Base-by-base conservation (phyloP, 768 basidiomycete species). In the Exsudoporus frostii region DNA sequence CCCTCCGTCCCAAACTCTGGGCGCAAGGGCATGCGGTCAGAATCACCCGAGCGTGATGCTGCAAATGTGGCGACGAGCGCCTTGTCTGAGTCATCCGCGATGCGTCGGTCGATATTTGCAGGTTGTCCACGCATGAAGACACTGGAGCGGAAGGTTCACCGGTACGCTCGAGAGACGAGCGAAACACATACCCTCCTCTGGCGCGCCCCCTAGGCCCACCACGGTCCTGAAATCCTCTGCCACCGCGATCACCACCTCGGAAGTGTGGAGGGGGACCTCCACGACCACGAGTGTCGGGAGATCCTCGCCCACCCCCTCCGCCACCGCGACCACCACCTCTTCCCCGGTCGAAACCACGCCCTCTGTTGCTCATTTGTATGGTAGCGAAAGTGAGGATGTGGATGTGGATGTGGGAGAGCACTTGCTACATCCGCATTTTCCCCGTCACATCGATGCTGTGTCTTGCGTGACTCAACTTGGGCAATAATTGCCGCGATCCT, bases 21-120 rank as follows among this genome's bases (percentile, higher is more conserved):
- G 27, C 80, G 77, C n/a, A 67, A 56, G 25, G 81, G 81, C 55
- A 79, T 72, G 27, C 71, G 66, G 37, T 60, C 56, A 1, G 51
- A 25, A 15, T 56, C 63, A 14, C 55, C 48, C 14, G 64, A 30
- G 69, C 47, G 8, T 58, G 60, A 50, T 45, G 48, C 11, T 56
- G 70, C 40, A 73, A 72, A 29, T 61, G 62, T 46, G 45, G 66
- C 61, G n/a, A 82, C 65, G 4, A 81, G 70, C 5, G 68, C 61
- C 45, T 79, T 75, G 61, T 79, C 75, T 1, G 74, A 75, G 54
- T 67, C 54, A 47, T 76, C 72, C 49, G 67, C 32, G 71, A 67
- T 65, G 69, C 90, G 88, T 41, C 71, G 70, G 53, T 83, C 77
- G 38, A 91, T 66, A 14, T 79, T 74, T 58, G 63, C 85, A 68